Base-by-base conservation (phyloP, 208 protist species). In the Acanthamoeba triangularis region DNA sequence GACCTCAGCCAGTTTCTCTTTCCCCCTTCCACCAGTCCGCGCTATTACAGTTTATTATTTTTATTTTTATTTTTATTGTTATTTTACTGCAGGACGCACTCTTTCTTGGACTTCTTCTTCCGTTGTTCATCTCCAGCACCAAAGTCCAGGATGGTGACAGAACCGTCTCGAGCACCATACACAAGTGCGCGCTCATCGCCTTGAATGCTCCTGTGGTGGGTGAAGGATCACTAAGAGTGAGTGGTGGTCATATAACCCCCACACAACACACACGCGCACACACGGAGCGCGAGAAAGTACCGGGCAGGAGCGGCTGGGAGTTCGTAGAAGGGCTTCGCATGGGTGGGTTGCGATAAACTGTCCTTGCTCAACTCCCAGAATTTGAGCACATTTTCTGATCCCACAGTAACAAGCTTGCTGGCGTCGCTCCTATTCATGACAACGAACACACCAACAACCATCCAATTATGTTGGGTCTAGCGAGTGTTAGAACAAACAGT, bases 1-100 rank as follows among this genome's bases (percentile, higher is more conserved):
- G n/a, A n/a, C n/a, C n/a, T n/a, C n/a, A n/a, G n/a, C n/a, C n/a
- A n/a, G n/a, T n/a, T n/a, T n/a, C n/a, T n/a, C n/a, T n/a, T n/a
- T n/a, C n/a, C n/a, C n/a, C n/a, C n/a, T n/a, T n/a, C n/a, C n/a
- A n/a, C n/a, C n/a, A n/a, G n/a, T n/a, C n/a, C n/a, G n/a, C n/a
- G n/a, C n/a, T n/a, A n/a, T n/a, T n/a, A n/a, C n/a, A n/a, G n/a
- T n/a, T n/a, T n/a, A n/a, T n/a, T n/a, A n/a, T n/a, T n/a, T n/a
- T n/a, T n/a, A n/a, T n/a, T n/a, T n/a, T n/a, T n/a, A n/a, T n/a
- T n/a, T n/a, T n/a, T n/a, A n/a, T n/a, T n/a, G n/a, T n/a, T n/a
- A n/a, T n/a, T n/a, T n/a, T 52, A 84, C 30, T 84, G 74, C 14
- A 84, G 44, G 23, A 84, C 20, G 74, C 74, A 84, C 8, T 84